Percentiles rank a stretch among this genome's conserved stretches.
Conservation (phyloP, 1,284 basidiomycete genomes). For the Phellopilus nigrolimitatus region DNA sequence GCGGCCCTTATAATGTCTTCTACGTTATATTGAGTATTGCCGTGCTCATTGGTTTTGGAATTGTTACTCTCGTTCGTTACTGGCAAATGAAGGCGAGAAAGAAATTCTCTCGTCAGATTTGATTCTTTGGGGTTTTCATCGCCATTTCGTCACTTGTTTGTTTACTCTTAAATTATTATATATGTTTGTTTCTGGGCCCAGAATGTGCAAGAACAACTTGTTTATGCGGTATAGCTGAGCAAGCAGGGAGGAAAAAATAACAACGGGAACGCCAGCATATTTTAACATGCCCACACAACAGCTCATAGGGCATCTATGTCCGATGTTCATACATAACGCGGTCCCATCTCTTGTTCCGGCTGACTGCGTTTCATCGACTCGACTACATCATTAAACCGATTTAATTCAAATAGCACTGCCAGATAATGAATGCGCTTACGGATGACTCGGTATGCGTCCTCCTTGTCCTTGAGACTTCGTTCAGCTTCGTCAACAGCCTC, state of each 20-base stretch:
- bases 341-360: background rate
- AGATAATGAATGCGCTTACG: constrained; percentile 1
- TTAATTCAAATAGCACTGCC: background rate
- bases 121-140: too few relatives aligned
- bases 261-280: background rate
- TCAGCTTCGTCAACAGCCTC: constrained; percentile 13
- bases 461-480: constrained; percentile 6
- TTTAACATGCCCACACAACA: background rate
- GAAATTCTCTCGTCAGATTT: constrained; percentile 21
- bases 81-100: constrained; percentile 58
- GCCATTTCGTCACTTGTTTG: background rate
- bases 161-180: constrained; percentile 4
- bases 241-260: too few relatives aligned
- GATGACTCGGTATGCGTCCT: constrained; percentile 8
- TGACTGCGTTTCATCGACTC: constrained; percentile 4
- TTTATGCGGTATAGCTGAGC: background rate
- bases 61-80: constrained; percentile 40
- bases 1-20: constrained; percentile 38
- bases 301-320: too few relatives aligned
- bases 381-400: background rate
- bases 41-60: constrained; percentile 36
- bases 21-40: constrained; percentile 42
- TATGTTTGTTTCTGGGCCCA: too few relatives aligned
- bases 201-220: too few relatives aligned
- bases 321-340: constrained; percentile 11